A percentile compares a stretch with the other conserved stretches of the same genome.
phyloP scores from a whole-genome alignment of 495 filamentous ascomycete species.

The Penicillium atrosanguineum region DNA sequence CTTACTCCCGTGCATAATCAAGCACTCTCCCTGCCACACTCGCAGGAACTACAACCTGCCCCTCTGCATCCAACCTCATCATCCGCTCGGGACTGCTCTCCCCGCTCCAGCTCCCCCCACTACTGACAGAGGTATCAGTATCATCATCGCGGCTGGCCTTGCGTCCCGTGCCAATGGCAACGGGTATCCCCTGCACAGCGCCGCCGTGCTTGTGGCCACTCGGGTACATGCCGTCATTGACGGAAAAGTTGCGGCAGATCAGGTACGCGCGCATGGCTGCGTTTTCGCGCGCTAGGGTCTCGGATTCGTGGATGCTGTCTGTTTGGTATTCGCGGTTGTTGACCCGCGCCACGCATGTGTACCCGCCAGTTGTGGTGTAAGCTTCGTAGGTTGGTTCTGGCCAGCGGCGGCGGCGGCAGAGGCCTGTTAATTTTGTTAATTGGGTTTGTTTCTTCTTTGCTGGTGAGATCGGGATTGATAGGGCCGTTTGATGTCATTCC shows the following conservation, averaged over 20 bases:
- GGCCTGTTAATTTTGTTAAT: slow-evolving; percentile 56
- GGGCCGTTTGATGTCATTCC: slow-evolving; percentile 16
- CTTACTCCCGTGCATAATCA: too few species aligned
- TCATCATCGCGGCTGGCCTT: slow-evolving; percentile 42
- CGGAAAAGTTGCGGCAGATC: slow-evolving; percentile 97
- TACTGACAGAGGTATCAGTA: slow-evolving; percentile 36
- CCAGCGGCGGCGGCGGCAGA: slow-evolving; percentile 96
- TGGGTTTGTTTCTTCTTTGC: neutral
- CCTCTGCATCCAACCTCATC: slow-evolving; percentile 19
- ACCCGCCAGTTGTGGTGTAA: slow-evolving; percentile 64
- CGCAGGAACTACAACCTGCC: neutral
- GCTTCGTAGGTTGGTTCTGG: slow-evolving; percentile 87
- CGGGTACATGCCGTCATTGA: slow-evolving; percentile 91
- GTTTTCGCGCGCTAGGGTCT: slow-evolving; percentile 83
- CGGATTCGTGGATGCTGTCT: slow-evolving; percentile 76
- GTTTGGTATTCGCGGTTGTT: slow-evolving; percentile 97
- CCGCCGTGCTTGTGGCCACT: slow-evolving; percentile 69
- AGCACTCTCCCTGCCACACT: neutral
- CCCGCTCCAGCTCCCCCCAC: slow-evolving; percentile 50
- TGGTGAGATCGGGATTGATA: neutral
- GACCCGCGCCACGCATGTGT: slow-evolving; percentile 87
- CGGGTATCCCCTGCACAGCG: slow-evolving; percentile 83
- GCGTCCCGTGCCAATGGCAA: slow-evolving; percentile 63
- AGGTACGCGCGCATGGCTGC: slow-evolving; percentile 96
- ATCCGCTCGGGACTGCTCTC: slow-evolving; percentile 53